Evolutionary conservation across 768 basidiomycete genomes (phyloP).

Genomic region (Boletus edulis): DNA sequence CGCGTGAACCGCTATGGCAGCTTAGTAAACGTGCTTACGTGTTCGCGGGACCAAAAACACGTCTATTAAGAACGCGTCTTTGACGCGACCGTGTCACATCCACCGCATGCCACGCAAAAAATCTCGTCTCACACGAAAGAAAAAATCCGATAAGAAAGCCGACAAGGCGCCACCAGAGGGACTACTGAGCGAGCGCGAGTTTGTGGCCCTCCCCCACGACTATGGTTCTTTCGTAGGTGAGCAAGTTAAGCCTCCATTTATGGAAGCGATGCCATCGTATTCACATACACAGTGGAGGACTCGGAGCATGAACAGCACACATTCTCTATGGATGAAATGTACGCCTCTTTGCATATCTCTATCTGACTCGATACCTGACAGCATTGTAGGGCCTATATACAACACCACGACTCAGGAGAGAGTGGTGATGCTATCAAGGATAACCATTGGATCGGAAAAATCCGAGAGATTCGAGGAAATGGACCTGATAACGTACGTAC

Average conservation of each 20-base stretch:
- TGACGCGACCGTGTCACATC: slow-evolving; percentile 19
- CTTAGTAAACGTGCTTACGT: slow-evolving; percentile 25
- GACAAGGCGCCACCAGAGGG: not conserved
- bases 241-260: not conserved
- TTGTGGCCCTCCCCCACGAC: slow-evolving; percentile 1
- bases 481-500: slow-evolving; percentile 30
- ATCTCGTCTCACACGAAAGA: slow-evolving; percentile 16
- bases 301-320: slow-evolving; percentile 7
- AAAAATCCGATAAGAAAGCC: not conserved
- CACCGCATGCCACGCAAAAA: slow-evolving; percentile 24
- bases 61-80: slow-evolving; percentile 29
- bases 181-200: slow-evolving; percentile 9
- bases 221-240: slow-evolving; percentile 21
- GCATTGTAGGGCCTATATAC: slow-evolving; percentile 35
- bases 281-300: slow-evolving; percentile 12
- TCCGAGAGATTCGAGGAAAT: slow-evolving; percentile 42
- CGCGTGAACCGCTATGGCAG: not conserved
- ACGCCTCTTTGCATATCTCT: not conserved
- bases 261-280: not conserved
- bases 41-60: slow-evolving; percentile 11
- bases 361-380: not conserved
- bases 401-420: not conserved
- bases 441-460: slow-evolving; percentile 53
- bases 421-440: slow-evolving; percentile 21
- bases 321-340: slow-evolving; percentile 39